These are phyloP conservation scores for Saturnispora saitoi DNA, from an alignment of 805 yeast genomes.

Conservation along the genomic window DNA sequence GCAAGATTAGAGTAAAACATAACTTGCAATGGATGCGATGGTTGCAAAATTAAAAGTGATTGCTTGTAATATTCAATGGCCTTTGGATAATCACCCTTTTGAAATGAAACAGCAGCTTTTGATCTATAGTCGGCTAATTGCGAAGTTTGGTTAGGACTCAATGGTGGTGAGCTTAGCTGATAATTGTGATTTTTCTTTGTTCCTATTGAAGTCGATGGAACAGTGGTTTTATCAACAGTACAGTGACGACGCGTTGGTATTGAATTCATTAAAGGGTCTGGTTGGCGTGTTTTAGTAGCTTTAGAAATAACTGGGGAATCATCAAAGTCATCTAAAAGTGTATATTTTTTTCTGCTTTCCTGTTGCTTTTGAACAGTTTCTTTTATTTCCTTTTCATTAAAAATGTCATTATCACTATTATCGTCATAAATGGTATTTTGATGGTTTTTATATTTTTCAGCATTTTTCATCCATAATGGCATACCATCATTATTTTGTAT, in stretches of 20 bases:
- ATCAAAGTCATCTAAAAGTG: neutral
- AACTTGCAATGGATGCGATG: conserved; percentile 54
- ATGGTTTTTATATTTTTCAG: conserved; percentile 36
- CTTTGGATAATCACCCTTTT: conserved; percentile 70
- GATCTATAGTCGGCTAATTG: conserved; percentile 40
- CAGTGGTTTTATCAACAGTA: neutral
- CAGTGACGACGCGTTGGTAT: neutral
- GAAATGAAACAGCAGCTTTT: conserved; percentile 56
- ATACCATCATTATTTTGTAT: conserved; percentile 25
- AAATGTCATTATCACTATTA: conserved; percentile 34
- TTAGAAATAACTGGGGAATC: neutral
- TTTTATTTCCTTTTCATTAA: conserved; percentile 10
- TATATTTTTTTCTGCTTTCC: neutral
- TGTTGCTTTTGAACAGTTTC: neutral
- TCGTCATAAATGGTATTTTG: conserved; percentile 33
- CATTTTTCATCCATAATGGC: conserved; percentile 75
- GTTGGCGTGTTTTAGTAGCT: neutral
- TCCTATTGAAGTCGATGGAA: neutral
- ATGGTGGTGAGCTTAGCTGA: conserved; percentile 14
- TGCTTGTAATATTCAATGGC: conserved; percentile 56
- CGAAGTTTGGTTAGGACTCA: conserved; percentile 19
- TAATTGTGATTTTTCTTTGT: conserved; percentile 3
- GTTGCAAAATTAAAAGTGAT: conserved; percentile 44
- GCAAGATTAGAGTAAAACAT: conserved; percentile 72
- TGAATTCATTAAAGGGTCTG: neutral